These are phyloP conservation scores for Punica granatum DNA, from an alignment of 345 rosid genomes.

Conservation along the genomic window DNA sequence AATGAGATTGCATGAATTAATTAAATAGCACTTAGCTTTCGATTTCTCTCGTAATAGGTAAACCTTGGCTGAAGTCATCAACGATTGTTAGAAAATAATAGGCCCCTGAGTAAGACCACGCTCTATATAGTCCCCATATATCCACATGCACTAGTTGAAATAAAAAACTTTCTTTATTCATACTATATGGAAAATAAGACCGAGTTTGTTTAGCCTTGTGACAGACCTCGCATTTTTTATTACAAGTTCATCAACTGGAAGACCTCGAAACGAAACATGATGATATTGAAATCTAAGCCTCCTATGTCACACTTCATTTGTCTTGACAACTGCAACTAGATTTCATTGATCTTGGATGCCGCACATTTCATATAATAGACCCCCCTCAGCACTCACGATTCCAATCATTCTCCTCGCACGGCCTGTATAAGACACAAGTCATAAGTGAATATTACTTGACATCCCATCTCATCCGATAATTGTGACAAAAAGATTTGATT, in stretches of 20 bases:
- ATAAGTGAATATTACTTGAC: too few species aligned
- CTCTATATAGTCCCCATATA: background rate
- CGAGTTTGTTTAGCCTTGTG: conserved; percentile 7
- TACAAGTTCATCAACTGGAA: too few species aligned
- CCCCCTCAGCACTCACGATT: too few species aligned
- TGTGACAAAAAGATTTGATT: too few species aligned
- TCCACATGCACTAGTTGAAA: conserved; percentile 6
- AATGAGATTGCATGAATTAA: background rate
- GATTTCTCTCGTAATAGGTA: background rate
- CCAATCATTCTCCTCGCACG: too few species aligned
- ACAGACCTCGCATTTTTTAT: conserved; percentile 1
- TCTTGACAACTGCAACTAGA: too few species aligned
- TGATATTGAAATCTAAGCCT: background rate
- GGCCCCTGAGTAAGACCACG: background rate
- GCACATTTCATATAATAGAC: too few species aligned
- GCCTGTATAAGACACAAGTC: too few species aligned
- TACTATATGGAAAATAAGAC: background rate
- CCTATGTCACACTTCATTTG: too few species aligned
- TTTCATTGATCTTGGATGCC: too few species aligned
- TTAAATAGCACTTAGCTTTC: background rate
- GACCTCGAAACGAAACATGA: background rate
- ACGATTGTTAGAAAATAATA: conserved; percentile 1
- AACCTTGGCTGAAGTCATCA: background rate
- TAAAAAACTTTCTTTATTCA: background rate
- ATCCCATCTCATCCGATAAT: too few species aligned